Conservation (phyloP, 2,329 filamentous ascomycete species). For the Botrytis squamosa region DNA sequence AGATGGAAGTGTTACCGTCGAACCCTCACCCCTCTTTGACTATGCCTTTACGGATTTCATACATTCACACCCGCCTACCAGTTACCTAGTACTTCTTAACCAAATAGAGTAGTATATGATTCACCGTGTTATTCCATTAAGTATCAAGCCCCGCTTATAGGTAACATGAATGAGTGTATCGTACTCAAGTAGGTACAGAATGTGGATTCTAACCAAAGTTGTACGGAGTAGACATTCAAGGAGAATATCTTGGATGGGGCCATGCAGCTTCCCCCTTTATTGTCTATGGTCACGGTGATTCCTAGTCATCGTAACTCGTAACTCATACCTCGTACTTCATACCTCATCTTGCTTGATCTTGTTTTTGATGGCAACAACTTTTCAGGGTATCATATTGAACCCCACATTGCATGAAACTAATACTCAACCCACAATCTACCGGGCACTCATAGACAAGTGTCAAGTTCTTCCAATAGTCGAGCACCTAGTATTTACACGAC, state of each 20-base stretch:
- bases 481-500: neutral
- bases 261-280: neutral
- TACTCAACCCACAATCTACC: neutral
- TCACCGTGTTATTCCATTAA: neutral
- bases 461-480: neutral
- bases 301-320: neutral
- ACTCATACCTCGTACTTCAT: neutral
- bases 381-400: conserved; percentile 1
- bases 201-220: neutral
- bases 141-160: neutral
- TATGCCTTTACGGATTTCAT: neutral
- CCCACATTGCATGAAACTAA: conserved; percentile 1
- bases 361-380: neutral
- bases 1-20: neutral
- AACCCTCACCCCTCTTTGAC: neutral
- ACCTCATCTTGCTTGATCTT: conserved; percentile 1
- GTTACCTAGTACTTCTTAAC: neutral
- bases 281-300: neutral
- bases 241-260: neutral
- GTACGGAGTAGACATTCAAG: no score
- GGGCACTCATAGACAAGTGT: conserved; percentile 7
- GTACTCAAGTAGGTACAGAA: neutral
- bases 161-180: neutral
- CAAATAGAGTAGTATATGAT: neutral
- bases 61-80: neutral